Conservation (phyloP, 371 early-diverging fungal species). For the Saksenaea oblongispora region DNA sequence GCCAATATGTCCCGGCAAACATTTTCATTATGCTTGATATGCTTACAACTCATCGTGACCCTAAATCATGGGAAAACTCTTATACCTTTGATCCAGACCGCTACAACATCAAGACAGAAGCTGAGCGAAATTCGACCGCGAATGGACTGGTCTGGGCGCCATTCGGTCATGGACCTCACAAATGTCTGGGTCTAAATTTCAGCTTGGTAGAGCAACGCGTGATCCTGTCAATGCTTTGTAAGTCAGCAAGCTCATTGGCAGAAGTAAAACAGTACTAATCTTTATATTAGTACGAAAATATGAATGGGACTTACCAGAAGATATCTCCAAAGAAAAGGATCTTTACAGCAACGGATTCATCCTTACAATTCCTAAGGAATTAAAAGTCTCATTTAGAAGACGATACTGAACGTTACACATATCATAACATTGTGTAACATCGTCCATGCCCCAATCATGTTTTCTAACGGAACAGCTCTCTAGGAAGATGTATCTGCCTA, state of each 20-base stretch:
- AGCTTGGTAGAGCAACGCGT: slow-evolving; percentile 48
- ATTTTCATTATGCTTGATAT: slow-evolving; percentile 8
- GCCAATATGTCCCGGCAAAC: slow-evolving; percentile 13
- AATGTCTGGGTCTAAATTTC: slow-evolving; percentile 55
- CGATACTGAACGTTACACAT: background rate
- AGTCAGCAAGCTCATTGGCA: background rate
- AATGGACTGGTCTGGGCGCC: slow-evolving; percentile 11
- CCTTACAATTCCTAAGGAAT: background rate
- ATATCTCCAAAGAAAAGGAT: slow-evolving; percentile 7
- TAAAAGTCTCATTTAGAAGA: background rate
- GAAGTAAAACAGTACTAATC: background rate
- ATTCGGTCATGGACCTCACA: slow-evolving; percentile 23
- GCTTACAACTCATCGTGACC: slow-evolving; percentile 14
- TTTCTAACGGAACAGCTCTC: too few species aligned
- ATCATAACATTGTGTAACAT: background rate
- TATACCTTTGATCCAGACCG: slow-evolving; percentile 20
- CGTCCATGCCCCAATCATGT: background rate
- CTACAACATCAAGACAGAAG: slow-evolving; percentile 12
- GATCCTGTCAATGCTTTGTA: slow-evolving; percentile 34
- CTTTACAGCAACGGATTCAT: background rate
- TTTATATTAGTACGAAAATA: slow-evolving; percentile 17
- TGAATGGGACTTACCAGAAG: slow-evolving; percentile 10
- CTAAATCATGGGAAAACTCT: slow-evolving; percentile 15
- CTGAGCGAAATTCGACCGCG: slow-evolving; percentile 15
- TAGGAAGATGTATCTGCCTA: too few species aligned